These are phyloP conservation scores for Aspergillus heteromorphus DNA, from an alignment of 495 filamentous ascomycete genomes.

Conservation along the genomic window DNA sequence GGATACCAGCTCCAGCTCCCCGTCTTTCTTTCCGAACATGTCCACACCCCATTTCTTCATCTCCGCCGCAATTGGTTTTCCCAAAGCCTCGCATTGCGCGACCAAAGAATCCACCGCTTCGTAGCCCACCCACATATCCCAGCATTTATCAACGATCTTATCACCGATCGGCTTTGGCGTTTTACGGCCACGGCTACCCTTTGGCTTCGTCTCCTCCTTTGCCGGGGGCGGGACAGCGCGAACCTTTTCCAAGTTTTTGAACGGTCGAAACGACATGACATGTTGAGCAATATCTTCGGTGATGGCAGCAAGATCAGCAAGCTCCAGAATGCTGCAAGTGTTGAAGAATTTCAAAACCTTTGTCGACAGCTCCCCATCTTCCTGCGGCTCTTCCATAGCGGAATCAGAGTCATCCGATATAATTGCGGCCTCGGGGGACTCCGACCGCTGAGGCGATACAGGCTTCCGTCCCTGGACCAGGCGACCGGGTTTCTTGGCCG, in stretches of 20 bases:
- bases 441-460: conserved; percentile 40
- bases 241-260: conserved; percentile 55
- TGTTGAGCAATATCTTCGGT: conserved; percentile 59
- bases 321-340: conserved; percentile 60
- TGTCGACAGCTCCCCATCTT: conserved; percentile 39
- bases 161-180: conserved; percentile 57
- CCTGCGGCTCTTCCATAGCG: conserved; percentile 32
- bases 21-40: conserved; percentile 59
- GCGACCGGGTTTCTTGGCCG: conserved; percentile 34
- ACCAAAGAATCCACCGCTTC: conserved; percentile 79
- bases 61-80: conserved; percentile 58
- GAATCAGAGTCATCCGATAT: conserved; percentile 57
- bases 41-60: conserved; percentile 79
- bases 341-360: conserved; percentile 81
- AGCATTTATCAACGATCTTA: conserved; percentile 64
- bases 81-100: conserved; percentile 61
- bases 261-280: conserved; percentile 67
- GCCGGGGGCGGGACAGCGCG: conserved; percentile 51
- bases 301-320: conserved; percentile 71
- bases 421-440: conserved; percentile 31
- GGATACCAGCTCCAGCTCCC: conserved; percentile 63
- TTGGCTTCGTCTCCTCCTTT: conserved; percentile 39
- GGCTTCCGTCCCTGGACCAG: conserved; percentile 56
- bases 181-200: conserved; percentile 43
- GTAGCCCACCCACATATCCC: conserved; percentile 67